A percentile compares a stretch with the other conserved stretches of the same genome.
phyloP scores from a whole-genome alignment of 2,329 filamentous ascomycete genomes.

The Cytospora schulzeri region DNA sequence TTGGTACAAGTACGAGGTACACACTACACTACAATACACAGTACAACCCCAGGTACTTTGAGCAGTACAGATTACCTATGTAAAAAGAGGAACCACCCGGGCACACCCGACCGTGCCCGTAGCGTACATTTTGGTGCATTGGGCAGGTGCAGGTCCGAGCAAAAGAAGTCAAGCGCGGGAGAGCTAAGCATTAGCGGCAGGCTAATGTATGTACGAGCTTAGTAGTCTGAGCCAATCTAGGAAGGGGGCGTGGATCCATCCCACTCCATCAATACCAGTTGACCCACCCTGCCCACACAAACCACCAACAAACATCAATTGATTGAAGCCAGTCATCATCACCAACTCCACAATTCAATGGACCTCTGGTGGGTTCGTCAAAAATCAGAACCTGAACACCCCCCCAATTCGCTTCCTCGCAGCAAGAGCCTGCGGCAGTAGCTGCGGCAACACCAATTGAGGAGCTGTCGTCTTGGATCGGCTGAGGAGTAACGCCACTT shows the following conservation, averaged over 20 bases:
- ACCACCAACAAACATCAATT: not conserved
- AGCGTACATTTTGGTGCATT: not conserved
- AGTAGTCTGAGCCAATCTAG: not conserved
- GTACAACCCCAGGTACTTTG: not conserved
- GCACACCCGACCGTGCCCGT: not conserved
- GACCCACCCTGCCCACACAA: not conserved
- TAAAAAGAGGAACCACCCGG: not conserved
- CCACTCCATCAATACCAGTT: not conserved
- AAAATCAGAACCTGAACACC: not conserved
- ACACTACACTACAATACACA: not conserved
- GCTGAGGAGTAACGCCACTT: not conserved
- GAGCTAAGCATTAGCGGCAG: not conserved
- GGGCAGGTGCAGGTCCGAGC: not conserved
- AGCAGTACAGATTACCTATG: not conserved
- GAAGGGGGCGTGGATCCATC: not conserved
- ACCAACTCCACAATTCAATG: not conserved
- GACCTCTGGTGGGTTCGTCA: not conserved
- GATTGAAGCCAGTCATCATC: not conserved
- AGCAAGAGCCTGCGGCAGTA: too few species aligned
- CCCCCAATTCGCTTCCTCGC: not conserved
- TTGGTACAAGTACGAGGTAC: not conserved
- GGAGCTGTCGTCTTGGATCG: not conserved
- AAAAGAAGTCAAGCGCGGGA: not conserved
- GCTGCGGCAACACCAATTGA: slow-evolving; percentile 40
- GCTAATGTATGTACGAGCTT: not conserved